Conservation (phyloP, 495 filamentous ascomycete genomes). For the Polyplosphaeria fusca region DNA sequence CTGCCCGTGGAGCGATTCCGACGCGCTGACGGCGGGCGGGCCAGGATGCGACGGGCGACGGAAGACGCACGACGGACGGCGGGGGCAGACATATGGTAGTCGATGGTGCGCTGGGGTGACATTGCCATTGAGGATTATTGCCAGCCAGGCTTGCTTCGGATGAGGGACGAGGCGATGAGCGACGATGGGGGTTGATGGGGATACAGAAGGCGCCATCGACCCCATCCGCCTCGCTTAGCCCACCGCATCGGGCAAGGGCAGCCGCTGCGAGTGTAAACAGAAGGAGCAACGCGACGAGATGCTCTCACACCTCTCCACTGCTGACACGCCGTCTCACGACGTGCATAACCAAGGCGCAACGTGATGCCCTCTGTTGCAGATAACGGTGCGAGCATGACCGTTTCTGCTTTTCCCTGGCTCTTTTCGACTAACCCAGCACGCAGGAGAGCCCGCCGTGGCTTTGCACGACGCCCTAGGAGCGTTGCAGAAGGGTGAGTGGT, state of each 20-base stretch:
- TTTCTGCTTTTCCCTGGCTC: not conserved
- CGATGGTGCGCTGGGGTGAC: constrained; percentile 1
- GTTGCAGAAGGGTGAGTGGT: constrained; percentile 29
- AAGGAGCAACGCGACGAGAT: constrained; percentile 3
- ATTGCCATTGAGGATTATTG: not conserved
- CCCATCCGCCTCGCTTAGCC: not conserved
- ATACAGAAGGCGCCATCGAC: no score
- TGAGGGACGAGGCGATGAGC: no score
- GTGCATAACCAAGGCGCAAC: constrained; percentile 19
- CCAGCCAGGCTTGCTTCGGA: not conserved
- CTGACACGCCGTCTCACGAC: constrained; percentile 28
- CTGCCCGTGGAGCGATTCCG: not conserved
- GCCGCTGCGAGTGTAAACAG: constrained; percentile 4
- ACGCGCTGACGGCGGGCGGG: not conserved
- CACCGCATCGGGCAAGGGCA: not conserved
- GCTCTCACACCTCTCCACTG: constrained; percentile 4
- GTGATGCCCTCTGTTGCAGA: constrained; percentile 27
- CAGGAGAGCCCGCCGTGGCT: constrained; percentile 12
- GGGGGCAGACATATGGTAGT: not conserved
- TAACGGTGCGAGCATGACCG: constrained; percentile 21
- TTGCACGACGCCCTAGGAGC: constrained; percentile 25
- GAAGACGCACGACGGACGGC: not conserved
- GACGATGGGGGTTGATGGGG: no score
- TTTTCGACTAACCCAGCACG: constrained; percentile 5
- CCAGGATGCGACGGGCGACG: not conserved